Evolutionary conservation across 2,329 filamentous ascomycete species (phyloP).

Genomic region (Alternaria hordeiaustralica): DNA sequence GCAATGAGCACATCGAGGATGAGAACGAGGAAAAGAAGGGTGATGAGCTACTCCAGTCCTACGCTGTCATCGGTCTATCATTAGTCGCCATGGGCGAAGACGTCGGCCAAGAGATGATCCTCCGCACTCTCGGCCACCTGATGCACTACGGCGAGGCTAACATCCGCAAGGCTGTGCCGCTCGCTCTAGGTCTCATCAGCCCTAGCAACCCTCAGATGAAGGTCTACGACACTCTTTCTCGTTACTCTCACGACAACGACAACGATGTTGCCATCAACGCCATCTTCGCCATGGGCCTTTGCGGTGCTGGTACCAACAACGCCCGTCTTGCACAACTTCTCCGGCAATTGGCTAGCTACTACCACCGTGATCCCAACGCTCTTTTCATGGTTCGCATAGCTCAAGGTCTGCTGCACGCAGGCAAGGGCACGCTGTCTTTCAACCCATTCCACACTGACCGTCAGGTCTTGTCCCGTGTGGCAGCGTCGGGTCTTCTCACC

Average conservation of each 20-base stretch:
- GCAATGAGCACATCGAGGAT: constrained; percentile 96
- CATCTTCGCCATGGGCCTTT: constrained; percentile 98
- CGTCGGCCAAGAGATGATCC: constrained; percentile 97
- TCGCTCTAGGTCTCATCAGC: constrained; percentile 95
- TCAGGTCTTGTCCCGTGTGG: constrained; percentile 90
- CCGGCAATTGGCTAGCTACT: constrained; percentile 94
- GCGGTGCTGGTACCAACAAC: constrained; percentile 97
- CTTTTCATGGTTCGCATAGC: constrained; percentile 99
- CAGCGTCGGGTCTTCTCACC: constrained; percentile 85
- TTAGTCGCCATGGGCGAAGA: constrained; percentile 98
- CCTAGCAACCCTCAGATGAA: constrained; percentile 99
- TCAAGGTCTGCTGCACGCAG: constrained; percentile 97
- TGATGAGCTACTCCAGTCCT: constrained; percentile 93
- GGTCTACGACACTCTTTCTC: constrained; percentile 95
- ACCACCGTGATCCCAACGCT: constrained; percentile 93
- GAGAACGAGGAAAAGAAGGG: constrained; percentile 88
- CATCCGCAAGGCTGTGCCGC: constrained; percentile 92
- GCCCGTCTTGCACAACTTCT: constrained; percentile 93
- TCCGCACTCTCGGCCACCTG: constrained; percentile 94
- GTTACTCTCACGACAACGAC: constrained; percentile 98
- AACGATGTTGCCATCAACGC: constrained; percentile 98
- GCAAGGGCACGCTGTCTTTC: constrained; percentile 94
- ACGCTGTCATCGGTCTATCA: constrained; percentile 92
- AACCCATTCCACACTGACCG: constrained; percentile 99
- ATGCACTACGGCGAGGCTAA: constrained; percentile 99